These are phyloP conservation scores for Colletotrichum incanum DNA, from an alignment of 2,329 filamentous ascomycete genomes.

Conservation along the genomic window DNA sequence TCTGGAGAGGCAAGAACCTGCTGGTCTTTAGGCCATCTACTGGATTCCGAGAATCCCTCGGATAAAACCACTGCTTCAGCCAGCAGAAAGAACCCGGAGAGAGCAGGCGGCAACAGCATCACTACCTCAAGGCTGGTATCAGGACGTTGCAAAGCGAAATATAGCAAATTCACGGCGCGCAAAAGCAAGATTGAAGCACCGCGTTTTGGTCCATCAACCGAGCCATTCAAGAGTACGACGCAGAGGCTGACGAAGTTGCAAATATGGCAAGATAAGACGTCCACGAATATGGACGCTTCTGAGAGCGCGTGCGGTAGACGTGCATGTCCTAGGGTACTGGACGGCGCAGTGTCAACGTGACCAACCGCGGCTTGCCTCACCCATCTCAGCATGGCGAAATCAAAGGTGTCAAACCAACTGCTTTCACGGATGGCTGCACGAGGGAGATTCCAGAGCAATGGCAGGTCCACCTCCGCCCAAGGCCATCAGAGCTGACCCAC, in stretches of 20 bases:
- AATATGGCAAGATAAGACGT: not conserved
- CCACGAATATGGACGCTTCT: not conserved
- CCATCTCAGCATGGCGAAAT: not conserved
- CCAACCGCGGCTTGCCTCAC: constrained; percentile 3
- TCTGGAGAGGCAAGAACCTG: constrained; percentile 6
- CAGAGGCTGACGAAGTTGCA: not conserved
- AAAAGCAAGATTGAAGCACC: not conserved
- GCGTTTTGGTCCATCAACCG: not conserved
- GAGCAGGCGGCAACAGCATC: not conserved
- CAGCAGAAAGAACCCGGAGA: not conserved
- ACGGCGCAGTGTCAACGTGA: constrained; percentile 12
- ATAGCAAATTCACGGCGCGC: not conserved
- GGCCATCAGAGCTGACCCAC: not conserved
- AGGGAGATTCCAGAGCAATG: constrained; percentile 20
- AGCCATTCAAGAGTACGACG: not conserved
- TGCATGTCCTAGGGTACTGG: not conserved
- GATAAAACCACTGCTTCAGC: not conserved
- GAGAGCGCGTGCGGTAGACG: not conserved
- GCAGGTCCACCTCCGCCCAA: constrained; percentile 6
- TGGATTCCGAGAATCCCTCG: not conserved
- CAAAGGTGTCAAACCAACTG: constrained; percentile 12
- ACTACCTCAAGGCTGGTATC: not conserved
- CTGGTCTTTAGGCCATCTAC: not conserved
- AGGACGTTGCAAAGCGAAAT: not conserved
- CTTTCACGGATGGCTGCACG: constrained; percentile 13